Percentiles rank a stretch among this genome's conserved stretches.
phyloP scores from a whole-genome alignment of 2,329 filamentous ascomycete genomes.

The Dichotomopilus funicola region DNA sequence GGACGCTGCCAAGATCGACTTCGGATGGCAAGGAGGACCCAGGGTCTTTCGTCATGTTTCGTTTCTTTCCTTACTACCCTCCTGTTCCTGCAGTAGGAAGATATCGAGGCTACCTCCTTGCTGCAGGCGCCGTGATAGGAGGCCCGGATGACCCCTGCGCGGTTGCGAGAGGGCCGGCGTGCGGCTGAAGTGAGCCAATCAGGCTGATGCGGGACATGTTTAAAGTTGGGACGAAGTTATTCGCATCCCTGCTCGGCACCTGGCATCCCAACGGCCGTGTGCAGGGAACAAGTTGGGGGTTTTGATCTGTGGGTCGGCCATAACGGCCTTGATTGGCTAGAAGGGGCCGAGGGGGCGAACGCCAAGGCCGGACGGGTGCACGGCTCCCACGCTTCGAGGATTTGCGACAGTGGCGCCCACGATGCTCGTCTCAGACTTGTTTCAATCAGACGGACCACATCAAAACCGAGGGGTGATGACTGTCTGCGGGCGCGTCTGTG shows the following conservation, averaged over 20 bases:
- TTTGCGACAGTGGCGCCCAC: conserved; percentile 25
- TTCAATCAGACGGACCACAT: conserved; percentile 25
- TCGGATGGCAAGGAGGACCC: conserved; percentile 21
- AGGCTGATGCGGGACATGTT: conserved; percentile 4
- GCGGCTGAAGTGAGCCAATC: conserved; percentile 18
- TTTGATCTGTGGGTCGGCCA: not conserved
- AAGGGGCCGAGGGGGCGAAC: not conserved
- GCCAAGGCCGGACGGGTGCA: conserved; percentile 14
- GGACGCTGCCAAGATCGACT: conserved; percentile 7
- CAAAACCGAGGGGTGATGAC: conserved; percentile 12
- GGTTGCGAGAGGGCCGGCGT: conserved; percentile 8
- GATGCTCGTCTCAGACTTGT: conserved; percentile 25
- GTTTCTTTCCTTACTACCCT: conserved; percentile 12
- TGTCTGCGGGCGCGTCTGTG: conserved; percentile 9
- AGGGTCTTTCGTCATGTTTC: conserved; percentile 18
- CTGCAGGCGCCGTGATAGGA: conserved; percentile 8
- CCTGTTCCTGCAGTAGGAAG: not conserved
- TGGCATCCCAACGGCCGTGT: conserved; percentile 9
- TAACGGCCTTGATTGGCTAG: conserved; percentile 1
- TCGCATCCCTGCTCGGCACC: conserved; percentile 11
- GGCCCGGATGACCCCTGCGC: conserved; percentile 5
- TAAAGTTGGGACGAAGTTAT: conserved; percentile 22
- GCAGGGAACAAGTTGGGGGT: not conserved
- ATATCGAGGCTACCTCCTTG: not conserved
- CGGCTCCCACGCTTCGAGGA: conserved; percentile 13